These are phyloP conservation scores for Eimeria maxima DNA, from an alignment of 169 alveolate species.

Conservation along the genomic window DNA sequence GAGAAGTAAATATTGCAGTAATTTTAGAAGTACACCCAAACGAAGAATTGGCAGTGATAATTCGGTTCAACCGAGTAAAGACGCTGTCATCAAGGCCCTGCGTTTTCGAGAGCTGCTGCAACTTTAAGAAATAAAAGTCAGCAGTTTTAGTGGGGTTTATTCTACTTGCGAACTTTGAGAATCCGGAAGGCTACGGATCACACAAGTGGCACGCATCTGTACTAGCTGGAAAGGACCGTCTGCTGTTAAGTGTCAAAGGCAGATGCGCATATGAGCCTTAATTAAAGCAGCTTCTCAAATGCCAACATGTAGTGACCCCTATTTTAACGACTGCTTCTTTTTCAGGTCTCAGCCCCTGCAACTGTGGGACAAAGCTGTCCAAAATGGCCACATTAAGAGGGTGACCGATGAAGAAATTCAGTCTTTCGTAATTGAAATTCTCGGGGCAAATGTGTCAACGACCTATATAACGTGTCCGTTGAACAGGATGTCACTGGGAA, in stretches of 20 bases:
- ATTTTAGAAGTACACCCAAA: neutral
- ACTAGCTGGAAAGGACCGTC: neutral
- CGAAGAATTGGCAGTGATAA: neutral
- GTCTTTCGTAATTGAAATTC: slow-evolving; percentile 88
- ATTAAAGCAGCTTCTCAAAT: neutral
- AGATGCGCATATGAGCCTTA: neutral
- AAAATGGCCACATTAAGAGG: slow-evolving; percentile 98
- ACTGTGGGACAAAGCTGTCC: slow-evolving; percentile 96
- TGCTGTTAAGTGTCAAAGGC: neutral
- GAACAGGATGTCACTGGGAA: slow-evolving; percentile 95
- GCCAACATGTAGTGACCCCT: neutral
- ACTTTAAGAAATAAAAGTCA: neutral
- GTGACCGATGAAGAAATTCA: slow-evolving; percentile 97
- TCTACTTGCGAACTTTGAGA: neutral
- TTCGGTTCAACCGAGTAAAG: neutral
- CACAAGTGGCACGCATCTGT: neutral
- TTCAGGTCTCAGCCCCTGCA: slow-evolving; percentile 93
- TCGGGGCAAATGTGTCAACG: slow-evolving; percentile 95
- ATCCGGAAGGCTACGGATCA: neutral
- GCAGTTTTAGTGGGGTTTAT: neutral
- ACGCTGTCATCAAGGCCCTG: neutral
- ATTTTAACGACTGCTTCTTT: neutral
- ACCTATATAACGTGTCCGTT: slow-evolving; percentile 96
- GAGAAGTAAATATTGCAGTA: neutral
- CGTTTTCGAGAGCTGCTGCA: neutral